phyloP scores from a whole-genome alignment of 306 rosid genomes.

The Ammopiptanthus mongolicus region DNA sequence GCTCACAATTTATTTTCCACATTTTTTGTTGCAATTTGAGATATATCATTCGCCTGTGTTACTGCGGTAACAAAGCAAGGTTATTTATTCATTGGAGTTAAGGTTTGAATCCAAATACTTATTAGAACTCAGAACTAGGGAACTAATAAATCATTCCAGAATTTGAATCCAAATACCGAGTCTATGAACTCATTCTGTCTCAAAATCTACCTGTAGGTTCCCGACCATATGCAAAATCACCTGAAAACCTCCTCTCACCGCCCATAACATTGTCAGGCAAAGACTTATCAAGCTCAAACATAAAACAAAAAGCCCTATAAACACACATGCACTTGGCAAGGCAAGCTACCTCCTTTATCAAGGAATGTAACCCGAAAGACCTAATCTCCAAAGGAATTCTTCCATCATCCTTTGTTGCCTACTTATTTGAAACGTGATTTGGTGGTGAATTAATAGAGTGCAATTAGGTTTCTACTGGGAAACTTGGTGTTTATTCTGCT shows the following conservation, averaged over 20 bases:
- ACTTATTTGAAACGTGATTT: no score
- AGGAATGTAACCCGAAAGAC: constrained; percentile 68
- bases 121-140: no score
- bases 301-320: constrained; percentile 62
- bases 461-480: not conserved
- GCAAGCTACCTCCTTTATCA: constrained; percentile 95
- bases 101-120: no score
- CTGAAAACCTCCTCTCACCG: constrained; percentile 93
- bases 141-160: no score
- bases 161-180: no score
- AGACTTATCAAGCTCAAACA: constrained; percentile 73
- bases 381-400: constrained; percentile 71
- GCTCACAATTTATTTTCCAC: no score
- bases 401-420: constrained; percentile 74
- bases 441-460: not conserved
- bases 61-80: no score
- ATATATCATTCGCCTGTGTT: no score
- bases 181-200: no score
- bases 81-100: no score
- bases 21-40: no score
- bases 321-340: constrained; percentile 87
- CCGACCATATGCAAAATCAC: constrained; percentile 98
- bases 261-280: constrained; percentile 85
- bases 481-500: not conserved
- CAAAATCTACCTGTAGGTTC: constrained; percentile 70